Conservation (phyloP, 2,329 filamentous ascomycete genomes). For the Hypoxylon rubiginosum region DNA sequence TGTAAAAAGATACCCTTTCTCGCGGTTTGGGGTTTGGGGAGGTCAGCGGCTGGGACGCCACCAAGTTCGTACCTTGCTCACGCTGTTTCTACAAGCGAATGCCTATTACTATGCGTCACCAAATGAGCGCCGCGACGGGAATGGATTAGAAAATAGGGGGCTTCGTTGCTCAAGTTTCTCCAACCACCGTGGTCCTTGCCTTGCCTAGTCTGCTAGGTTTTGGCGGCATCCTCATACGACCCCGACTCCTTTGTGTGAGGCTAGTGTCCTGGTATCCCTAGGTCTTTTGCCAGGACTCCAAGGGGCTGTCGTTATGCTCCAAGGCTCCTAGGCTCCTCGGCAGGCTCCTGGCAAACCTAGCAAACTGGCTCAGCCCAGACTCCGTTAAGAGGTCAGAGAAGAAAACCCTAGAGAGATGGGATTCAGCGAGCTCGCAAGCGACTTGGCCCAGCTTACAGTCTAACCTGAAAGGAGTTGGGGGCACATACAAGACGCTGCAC, state of each 20-base stretch:
- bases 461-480: conserved; percentile 35
- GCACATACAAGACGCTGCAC: conserved; percentile 36
- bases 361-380: conserved; percentile 35
- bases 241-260: conserved; percentile 18
- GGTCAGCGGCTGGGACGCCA: conserved; percentile 23
- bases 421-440: conserved; percentile 27
- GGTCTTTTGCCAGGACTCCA: not conserved
- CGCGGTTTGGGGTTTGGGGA: conserved; percentile 3
- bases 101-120: conserved; percentile 17
- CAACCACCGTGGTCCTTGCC: conserved; percentile 15
- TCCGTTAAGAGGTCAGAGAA: not conserved
- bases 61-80: conserved; percentile 28
- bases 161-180: conserved; percentile 8
- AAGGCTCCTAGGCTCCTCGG: conserved; percentile 4
- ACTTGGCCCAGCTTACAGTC: conserved; percentile 20
- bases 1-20: conserved; percentile 22
- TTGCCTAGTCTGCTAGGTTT: conserved; percentile 20
- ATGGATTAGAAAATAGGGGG: conserved; percentile 10
- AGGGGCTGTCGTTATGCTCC: too few relatives aligned
- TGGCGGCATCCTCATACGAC: conserved; percentile 36
- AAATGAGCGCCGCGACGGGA: conserved; percentile 13
- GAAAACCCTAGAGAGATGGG: not conserved
- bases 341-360: not conserved
- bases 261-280: conserved; percentile 17
- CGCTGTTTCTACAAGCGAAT: conserved; percentile 17